phyloP scores from a whole-genome alignment of 768 basidiomycete species.

The Pulveroboletus sp. region DNA sequence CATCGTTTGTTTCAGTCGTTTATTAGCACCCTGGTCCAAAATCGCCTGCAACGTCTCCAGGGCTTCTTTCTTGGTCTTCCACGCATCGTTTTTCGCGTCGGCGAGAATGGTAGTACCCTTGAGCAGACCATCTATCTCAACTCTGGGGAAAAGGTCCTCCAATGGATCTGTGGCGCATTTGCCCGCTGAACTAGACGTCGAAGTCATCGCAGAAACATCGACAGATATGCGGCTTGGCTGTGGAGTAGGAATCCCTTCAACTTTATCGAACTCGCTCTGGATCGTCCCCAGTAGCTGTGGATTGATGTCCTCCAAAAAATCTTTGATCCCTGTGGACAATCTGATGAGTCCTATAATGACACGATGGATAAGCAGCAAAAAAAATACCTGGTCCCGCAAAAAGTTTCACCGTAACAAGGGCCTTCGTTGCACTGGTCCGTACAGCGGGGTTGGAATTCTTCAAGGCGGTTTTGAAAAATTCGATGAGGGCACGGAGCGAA shows the following conservation, averaged over 20 bases:
- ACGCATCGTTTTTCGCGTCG: conserved; percentile 87
- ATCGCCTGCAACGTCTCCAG: conserved; percentile 79
- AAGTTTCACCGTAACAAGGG: conserved; percentile 84
- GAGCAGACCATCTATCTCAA: conserved; percentile 85
- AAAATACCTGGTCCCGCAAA: conserved; percentile 83
- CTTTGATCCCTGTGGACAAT: conserved; percentile 71
- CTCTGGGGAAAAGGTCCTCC: conserved; percentile 92
- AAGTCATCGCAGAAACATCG: conserved; percentile 58
- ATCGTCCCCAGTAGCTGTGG: conserved; percentile 91
- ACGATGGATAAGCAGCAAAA: background rate
- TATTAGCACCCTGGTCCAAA: conserved; percentile 88
- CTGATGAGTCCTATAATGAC: background rate
- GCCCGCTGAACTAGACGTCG: conserved; percentile 39
- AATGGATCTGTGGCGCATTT: conserved; percentile 59
- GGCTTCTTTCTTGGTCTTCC: conserved; percentile 96
- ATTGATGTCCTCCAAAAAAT: conserved; percentile 91
- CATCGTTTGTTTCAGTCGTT: conserved; percentile 86
- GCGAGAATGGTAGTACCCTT: conserved; percentile 78
- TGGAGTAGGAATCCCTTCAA: conserved; percentile 70
- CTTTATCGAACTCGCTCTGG: conserved; percentile 88
- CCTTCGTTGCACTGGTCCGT: conserved; percentile 88
- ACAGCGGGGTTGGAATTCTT: conserved; percentile 94
- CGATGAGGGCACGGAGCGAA: conserved; percentile 78
- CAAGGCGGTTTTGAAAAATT: conserved; percentile 81
- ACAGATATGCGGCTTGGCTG: conserved; percentile 73